Conservation (phyloP, 164 flowering plant genomes). For the Tinospora cordifolia region DNA sequence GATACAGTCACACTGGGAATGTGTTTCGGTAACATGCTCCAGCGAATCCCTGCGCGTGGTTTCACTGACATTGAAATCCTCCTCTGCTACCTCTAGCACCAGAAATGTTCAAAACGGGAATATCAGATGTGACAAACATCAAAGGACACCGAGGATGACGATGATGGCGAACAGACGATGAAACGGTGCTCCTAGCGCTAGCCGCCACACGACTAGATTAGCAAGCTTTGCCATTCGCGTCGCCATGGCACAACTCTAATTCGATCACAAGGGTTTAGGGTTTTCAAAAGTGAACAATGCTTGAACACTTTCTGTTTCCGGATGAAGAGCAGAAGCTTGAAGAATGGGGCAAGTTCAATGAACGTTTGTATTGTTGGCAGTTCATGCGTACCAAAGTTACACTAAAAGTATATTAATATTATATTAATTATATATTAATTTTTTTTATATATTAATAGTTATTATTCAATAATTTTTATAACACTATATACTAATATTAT, state of each 20-base stretch:
- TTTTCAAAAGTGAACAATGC: too few species aligned
- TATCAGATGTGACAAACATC: neutral
- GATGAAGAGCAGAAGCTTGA: neutral
- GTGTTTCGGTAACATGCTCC: too few species aligned
- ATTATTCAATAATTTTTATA: too few species aligned
- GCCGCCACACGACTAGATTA: conserved; percentile 5
- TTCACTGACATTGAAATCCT: too few species aligned
- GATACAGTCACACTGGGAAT: too few species aligned
- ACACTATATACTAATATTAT: too few species aligned
- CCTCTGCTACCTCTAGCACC: conserved; percentile 2
- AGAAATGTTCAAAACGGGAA: neutral
- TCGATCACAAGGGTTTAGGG: neutral
- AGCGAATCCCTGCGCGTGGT: too few species aligned
- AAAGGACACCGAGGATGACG: neutral
- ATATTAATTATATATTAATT: too few species aligned
- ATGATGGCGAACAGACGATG: conserved; percentile 2
- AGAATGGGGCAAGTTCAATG: conserved; percentile 1
- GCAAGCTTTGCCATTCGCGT: conserved; percentile 14
- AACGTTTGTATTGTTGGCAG: neutral
- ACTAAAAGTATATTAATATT: too few species aligned
- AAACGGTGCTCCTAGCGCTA: conserved; percentile 2
- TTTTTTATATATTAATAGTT: too few species aligned
- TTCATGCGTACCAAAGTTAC: too few species aligned
- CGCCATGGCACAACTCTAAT: conserved; percentile 8
- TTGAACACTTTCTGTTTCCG: too few species aligned